Conservation (phyloP, 768 basidiomycete species). For the Tulasnella sp. region DNA sequence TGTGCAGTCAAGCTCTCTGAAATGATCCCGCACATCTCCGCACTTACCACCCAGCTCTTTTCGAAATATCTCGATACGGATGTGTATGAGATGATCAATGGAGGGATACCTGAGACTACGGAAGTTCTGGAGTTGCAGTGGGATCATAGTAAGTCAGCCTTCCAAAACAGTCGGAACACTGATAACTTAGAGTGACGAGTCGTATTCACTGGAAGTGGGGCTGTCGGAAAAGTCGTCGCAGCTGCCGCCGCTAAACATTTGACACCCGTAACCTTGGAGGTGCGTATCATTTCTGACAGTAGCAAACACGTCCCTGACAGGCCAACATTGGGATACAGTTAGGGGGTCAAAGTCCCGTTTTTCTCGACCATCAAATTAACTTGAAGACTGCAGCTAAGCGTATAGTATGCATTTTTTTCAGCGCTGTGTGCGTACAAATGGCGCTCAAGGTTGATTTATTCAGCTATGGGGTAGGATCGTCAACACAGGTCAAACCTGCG, state of each 20-base stretch:
- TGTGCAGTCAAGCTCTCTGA: conserved; percentile 70
- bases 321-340: too few species aligned
- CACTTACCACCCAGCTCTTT: conserved; percentile 51
- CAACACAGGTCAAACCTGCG: conserved; percentile 24
- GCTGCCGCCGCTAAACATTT: conserved; percentile 41
- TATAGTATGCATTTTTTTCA: conserved; percentile 10
- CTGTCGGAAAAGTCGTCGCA: conserved; percentile 37
- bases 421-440: neutral
- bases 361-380: conserved; percentile 27
- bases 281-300: too few species aligned
- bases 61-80: conserved; percentile 63
- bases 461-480: conserved; percentile 21
- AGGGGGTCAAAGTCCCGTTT: conserved; percentile 15
- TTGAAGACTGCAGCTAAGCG: conserved; percentile 20
- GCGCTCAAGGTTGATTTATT: too few species aligned
- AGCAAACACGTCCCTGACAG: too few species aligned
- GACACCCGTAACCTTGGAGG: conserved; percentile 44
- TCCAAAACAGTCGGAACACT: neutral
- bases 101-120: conserved; percentile 49
- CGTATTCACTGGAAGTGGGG: conserved; percentile 34
- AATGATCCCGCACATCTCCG: conserved; percentile 39
- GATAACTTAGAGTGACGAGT: neutral
- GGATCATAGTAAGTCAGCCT: conserved; percentile 39
- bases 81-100: conserved; percentile 54
- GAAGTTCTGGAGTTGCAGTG: conserved; percentile 56